These are phyloP conservation scores for Acorus calamus DNA, from an alignment of 106 monocot species.

Conservation along the genomic window DNA sequence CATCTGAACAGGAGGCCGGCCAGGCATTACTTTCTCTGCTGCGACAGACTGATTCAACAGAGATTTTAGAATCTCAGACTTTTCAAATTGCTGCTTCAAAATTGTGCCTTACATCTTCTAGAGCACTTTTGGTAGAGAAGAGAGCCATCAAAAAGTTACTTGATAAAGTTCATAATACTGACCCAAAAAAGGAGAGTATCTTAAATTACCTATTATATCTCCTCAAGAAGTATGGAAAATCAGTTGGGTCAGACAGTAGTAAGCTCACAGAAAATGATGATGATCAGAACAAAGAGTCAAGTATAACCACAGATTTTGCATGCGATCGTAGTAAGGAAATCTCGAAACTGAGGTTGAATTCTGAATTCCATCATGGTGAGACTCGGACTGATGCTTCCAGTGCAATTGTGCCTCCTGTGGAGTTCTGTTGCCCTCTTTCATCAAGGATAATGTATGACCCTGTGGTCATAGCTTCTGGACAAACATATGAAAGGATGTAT, in stretches of 20 bases:
- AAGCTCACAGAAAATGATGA: constrained; percentile 18
- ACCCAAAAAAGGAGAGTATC: constrained; percentile 49
- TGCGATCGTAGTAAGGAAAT: neutral
- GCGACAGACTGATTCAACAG: constrained; percentile 28
- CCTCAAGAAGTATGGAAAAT: constrained; percentile 54
- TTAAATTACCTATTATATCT: constrained; percentile 56
- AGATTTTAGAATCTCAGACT: constrained; percentile 47
- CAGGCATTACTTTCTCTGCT: constrained; percentile 48
- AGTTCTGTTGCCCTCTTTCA: constrained; percentile 79
- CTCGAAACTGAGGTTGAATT: neutral
- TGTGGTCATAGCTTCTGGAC: constrained; percentile 79
- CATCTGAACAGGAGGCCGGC: constrained; percentile 55
- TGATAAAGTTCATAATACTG: constrained; percentile 26
- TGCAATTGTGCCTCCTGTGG: constrained; percentile 40
- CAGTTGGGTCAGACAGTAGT: constrained; percentile 12
- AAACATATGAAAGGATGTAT: constrained; percentile 64
- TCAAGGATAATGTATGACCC: constrained; percentile 79
- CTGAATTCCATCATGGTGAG: neutral
- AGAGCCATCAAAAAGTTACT: constrained; percentile 64
- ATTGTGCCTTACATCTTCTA: constrained; percentile 55
- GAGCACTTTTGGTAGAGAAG: constrained; percentile 69
- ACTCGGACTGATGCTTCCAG: constrained; percentile 9
- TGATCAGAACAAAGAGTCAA: constrained; percentile 1
- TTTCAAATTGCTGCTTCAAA: constrained; percentile 46
- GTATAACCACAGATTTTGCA: constrained; percentile 1